Conservation (phyloP, 768 basidiomycete genomes). For the Hericium coralloides region DNA sequence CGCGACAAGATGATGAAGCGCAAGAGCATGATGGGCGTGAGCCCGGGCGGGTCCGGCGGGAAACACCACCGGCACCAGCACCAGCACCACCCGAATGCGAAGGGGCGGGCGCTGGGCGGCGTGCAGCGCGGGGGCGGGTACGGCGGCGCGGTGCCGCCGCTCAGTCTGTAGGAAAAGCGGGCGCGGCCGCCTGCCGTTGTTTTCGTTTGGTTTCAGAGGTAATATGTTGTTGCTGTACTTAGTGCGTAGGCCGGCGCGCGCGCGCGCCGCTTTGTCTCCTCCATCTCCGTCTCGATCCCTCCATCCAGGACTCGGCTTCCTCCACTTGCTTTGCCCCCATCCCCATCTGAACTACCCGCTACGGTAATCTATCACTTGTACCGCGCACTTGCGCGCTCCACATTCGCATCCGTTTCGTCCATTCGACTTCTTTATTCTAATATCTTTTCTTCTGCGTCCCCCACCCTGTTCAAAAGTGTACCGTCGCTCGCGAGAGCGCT, state of each 20-base stretch:
- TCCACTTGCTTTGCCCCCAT: neutral
- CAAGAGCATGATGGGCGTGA: slow-evolving; percentile 37
- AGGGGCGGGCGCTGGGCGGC: slow-evolving; percentile 45
- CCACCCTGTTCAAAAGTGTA: neutral
- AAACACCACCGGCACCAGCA: slow-evolving; percentile 43
- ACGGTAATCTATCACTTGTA: neutral
- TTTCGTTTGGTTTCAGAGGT: neutral
- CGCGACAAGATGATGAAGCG: slow-evolving; percentile 50
- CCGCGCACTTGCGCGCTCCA: neutral
- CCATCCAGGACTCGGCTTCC: neutral
- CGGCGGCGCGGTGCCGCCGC: slow-evolving; percentile 14
- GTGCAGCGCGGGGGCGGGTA: slow-evolving; percentile 37
- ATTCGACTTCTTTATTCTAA: neutral
- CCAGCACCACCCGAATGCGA: slow-evolving; percentile 58
- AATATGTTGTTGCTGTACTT: neutral
- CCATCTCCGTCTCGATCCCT: neutral
- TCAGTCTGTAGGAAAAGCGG: slow-evolving; percentile 9
- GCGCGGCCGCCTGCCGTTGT: neutral
- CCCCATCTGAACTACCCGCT: neutral
- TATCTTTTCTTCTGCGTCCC: neutral
- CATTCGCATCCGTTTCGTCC: neutral
- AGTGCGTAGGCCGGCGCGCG: neutral
- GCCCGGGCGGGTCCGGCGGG: slow-evolving; percentile 22
- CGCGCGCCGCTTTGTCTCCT: neutral
- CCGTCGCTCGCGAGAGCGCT: neutral